Evolutionary conservation across 768 basidiomycete species (phyloP), one percentile per base, ranked within the genome.

Genomic region (Psilocybe cubensis): DNA sequence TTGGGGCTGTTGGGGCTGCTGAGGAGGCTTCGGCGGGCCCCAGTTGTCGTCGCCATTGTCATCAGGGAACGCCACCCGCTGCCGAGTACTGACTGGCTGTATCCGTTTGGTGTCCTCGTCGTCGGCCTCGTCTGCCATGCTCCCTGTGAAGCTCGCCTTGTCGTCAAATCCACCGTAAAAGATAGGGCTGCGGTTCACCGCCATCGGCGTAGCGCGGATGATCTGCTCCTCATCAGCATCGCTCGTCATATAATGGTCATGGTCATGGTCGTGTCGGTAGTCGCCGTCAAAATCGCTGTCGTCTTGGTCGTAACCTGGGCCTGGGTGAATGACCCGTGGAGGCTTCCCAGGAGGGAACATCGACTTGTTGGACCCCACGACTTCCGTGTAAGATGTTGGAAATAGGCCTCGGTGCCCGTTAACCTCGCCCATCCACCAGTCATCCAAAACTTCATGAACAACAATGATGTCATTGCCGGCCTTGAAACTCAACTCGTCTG

Each of bases 371-470:
- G 41, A 45, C 2, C 60, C 56, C 1, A 80, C 65, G 25, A 74
- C 67, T 62, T 93, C 89, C 8, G 86, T 87, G 70, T 93, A 90
- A 5, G 85, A 81, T 1, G 84, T 81, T 0, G 94, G 94, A 79
- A 97, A 96, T 40, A 96, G 69, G 12, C 94, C 94, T 50, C 81
- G 85, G 59, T 78, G 78, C 1, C 91, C 92, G 54, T 81, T 74
- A 29, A 85, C 68, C 67, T 90, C 86, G 6, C 94, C 94, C 76
- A 94, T 83, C 90, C 92, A 96, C 94, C 94, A 96, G 58, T 86
- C 93, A 59, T 92, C 90, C 29, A 93, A 76, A 0, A 94, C 91
- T 68, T 96, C 92, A 29, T 85, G 86, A 25, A 92, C 63, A 25
- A 95, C 86, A 12, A 79, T 70, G 55, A 97, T 89, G 62, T 92